A percentile compares a stretch with the other conserved stretches of the same genome.
Conservation (phyloP, 345 rosid genomes). For the Syzygium aqueum region DNA sequence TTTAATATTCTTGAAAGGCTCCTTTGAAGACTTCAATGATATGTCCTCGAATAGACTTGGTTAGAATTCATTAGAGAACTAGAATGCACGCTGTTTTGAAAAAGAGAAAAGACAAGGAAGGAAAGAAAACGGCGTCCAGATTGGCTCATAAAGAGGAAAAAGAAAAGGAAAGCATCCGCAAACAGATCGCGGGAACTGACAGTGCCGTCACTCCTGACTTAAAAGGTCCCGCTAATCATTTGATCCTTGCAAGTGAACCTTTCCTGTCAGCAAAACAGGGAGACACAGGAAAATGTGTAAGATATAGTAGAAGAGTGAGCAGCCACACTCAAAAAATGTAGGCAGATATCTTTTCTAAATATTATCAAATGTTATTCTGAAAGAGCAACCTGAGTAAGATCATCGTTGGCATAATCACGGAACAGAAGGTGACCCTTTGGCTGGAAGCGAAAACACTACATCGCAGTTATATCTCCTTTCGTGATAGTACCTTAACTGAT, state of each 20-base stretch:
- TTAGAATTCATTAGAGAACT: constrained; percentile 70
- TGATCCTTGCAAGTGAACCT: constrained; percentile 77
- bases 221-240: constrained; percentile 73
- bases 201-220: constrained; percentile 91
- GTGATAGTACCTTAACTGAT: neutral
- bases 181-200: neutral
- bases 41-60: constrained; percentile 41
- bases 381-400: constrained; percentile 73
- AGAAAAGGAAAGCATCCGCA: neutral
- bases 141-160: constrained; percentile 1
- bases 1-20: constrained; percentile 20
- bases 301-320: neutral
- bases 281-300: neutral
- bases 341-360: neutral
- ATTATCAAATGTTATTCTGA: neutral
- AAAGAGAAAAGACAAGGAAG: neutral
- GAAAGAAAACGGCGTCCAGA: neutral
- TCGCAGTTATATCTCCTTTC: neutral
- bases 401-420: constrained; percentile 77
- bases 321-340: neutral
- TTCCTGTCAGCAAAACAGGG: constrained; percentile 45
- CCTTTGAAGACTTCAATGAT: neutral
- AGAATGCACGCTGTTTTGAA: constrained; percentile 67
- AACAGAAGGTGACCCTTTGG: constrained; percentile 64
- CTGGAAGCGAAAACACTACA: constrained; percentile 22